phyloP scores from a whole-genome alignment of 2,329 filamentous ascomycete species.

The Clarireedia monteithiana region DNA sequence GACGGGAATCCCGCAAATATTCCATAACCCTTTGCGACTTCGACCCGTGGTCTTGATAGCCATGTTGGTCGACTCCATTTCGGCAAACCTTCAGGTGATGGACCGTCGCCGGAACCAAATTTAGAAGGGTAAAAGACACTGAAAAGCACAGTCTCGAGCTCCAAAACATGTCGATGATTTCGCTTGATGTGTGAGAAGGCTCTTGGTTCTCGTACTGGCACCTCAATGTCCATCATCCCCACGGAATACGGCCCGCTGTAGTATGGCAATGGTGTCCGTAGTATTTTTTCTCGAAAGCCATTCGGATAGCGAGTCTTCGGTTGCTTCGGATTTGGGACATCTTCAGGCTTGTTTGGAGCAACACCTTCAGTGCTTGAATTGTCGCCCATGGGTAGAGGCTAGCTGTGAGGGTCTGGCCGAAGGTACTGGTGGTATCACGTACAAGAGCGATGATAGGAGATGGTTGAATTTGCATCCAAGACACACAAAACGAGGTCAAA shows the following conservation, averaged over 20 bases:
- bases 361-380: background rate
- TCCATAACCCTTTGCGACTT: conserved; percentile 53
- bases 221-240: conserved; percentile 47
- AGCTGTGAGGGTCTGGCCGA: background rate
- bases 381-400: background rate
- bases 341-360: background rate
- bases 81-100: conserved; percentile 33
- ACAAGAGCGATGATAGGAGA: too few species aligned
- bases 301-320: conserved; percentile 40
- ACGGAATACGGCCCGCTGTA: conserved; percentile 46
- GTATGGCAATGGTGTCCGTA: conserved; percentile 37
- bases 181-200: conserved; percentile 43
- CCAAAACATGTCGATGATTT: conserved; percentile 38
- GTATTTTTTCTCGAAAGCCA: conserved; percentile 39
- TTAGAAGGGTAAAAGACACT: conserved; percentile 58
- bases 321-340: conserved; percentile 10
- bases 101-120: conserved; percentile 32
- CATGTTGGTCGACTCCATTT: conserved; percentile 49
- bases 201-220: conserved; percentile 39
- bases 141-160: conserved; percentile 54
- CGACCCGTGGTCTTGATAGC: conserved; percentile 50
- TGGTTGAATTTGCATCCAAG: too few species aligned
- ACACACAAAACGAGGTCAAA: too few species aligned
- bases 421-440: too few species aligned
- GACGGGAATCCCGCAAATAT: conserved; percentile 48